These are phyloP conservation scores for Trichoderma guizhouense DNA, from an alignment of 2,329 filamentous ascomycete species.

Conservation along the genomic window DNA sequence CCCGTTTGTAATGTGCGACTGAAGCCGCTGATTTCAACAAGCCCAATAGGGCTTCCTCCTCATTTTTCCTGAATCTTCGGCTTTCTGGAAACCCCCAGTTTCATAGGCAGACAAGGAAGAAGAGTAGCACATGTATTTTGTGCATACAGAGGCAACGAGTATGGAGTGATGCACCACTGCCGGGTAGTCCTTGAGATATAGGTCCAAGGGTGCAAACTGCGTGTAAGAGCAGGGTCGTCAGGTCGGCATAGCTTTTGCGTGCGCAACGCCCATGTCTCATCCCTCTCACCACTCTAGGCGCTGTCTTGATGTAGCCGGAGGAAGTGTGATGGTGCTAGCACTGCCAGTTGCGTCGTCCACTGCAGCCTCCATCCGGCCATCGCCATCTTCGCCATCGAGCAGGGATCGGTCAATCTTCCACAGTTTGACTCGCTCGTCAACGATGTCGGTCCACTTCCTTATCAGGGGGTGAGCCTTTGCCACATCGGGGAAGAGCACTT, in stretches of 20 bases:
- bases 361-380: not conserved
- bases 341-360: not conserved
- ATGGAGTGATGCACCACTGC: not conserved
- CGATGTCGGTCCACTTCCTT: conserved; percentile 52
- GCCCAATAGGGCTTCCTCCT: not conserved
- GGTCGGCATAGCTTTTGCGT: not conserved
- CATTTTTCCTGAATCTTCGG: not conserved
- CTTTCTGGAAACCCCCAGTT: not conserved
- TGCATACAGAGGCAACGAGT: not conserved
- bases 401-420: conserved; percentile 36
- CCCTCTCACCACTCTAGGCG: conserved; percentile 38
- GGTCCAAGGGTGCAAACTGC: not conserved
- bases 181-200: not conserved
- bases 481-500: conserved; percentile 58
- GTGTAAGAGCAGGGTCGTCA: not conserved
- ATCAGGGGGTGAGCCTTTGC: conserved; percentile 66
- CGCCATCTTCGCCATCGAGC: conserved; percentile 31
- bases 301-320: conserved; percentile 29
- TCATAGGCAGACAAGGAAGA: not conserved
- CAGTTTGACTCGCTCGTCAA: conserved; percentile 30
- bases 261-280: not conserved
- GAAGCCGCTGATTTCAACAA: not conserved
- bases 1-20: not conserved
- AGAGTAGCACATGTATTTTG: not conserved
- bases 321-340: not conserved